Base-by-base conservation (phyloP, 192 early-diverging fungal genomes). In the Neocallimastix lanati region DNA sequence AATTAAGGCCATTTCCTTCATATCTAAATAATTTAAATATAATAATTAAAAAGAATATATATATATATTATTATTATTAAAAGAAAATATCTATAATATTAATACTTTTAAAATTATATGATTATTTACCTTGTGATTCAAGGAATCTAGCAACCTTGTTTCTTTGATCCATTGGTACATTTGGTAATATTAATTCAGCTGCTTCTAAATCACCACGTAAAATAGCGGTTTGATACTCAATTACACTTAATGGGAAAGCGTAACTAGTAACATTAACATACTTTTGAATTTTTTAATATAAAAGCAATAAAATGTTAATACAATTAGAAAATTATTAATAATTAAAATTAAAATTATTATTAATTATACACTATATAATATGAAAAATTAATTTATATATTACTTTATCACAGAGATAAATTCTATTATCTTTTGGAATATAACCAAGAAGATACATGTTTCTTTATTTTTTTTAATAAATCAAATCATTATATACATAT, bases 201-300 rank as follows among this genome's bases (percentile, higher is more conserved):
- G 89, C 82, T 25, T 91, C 95, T 79, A 95, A 82, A 84, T 99
- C 98, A 25, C 95, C 97, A 50, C 96, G 93, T 76, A 99, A 87
- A 78, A 98, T 90, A 12, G 96, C 96, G 9, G 96, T 98, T 85
- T 99, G 98, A 85, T 99, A 99, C 87, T 99, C 94, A 81, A 99
- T 96, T 27, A 98, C 91, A 2, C 92, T 92, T 81, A 98, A 84
- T 13, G 98, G 97, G 78, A 99, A 89, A 13, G 90, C 86, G 83
- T 96, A 99, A 84, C 93, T 94, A 82, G 92, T 91, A 28, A 98
- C 89, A 40, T 93, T 93, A 78, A 96, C 86, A 79, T 98, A 93
- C 92, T 93, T n/a, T n/a, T n/a, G n/a, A n/a, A n/a, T n/a, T n/a
- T n/a, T n/a, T n/a, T n/a, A n/a, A n/a, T n/a, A n/a, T n/a, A n/a